Conservation (phyloP, 2,329 filamentous ascomycete genomes). For the Neoscytalidium dimidiatum region DNA sequence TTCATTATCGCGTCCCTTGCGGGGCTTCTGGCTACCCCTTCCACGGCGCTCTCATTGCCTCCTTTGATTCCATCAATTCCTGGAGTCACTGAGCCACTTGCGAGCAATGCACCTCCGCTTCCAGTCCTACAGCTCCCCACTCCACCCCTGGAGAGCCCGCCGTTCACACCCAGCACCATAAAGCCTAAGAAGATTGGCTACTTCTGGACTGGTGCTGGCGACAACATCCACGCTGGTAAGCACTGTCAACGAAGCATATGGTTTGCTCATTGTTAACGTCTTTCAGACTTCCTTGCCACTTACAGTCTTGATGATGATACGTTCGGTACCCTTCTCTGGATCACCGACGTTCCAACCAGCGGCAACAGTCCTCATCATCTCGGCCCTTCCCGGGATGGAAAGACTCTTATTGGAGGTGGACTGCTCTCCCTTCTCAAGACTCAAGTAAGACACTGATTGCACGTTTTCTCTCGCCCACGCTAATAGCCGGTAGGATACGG, state of each 20-base stretch:
- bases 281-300: constrained; percentile 57
- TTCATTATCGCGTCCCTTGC: neutral
- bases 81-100: constrained; percentile 60
- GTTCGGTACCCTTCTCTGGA: constrained; percentile 60
- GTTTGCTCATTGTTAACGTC: neutral
- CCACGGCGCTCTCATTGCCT: constrained; percentile 45
- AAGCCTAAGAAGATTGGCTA: constrained; percentile 68
- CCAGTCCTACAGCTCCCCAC: constrained; percentile 62
- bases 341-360: constrained; percentile 60
- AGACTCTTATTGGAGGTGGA: constrained; percentile 60
- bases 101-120: constrained; percentile 52
- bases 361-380: constrained; percentile 65
- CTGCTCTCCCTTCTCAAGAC: constrained; percentile 61
- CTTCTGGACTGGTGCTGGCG: constrained; percentile 64
- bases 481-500: constrained; percentile 52
- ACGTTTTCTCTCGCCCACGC: neutral
- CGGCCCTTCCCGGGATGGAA: constrained; percentile 56
- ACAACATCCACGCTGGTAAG: constrained; percentile 57
- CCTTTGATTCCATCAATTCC: constrained; percentile 61
- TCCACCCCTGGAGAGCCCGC: constrained; percentile 57
- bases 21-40: constrained; percentile 23
- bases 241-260: neutral
- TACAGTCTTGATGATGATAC: constrained; percentile 64
- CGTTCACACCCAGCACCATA: constrained; percentile 56
- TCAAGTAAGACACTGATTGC: constrained; percentile 34